Percentiles rank a stretch among this genome's conserved stretches.
Evolutionary conservation across 148 eudicot species (phyloP).

Genomic region (Bassia scoparia): DNA sequence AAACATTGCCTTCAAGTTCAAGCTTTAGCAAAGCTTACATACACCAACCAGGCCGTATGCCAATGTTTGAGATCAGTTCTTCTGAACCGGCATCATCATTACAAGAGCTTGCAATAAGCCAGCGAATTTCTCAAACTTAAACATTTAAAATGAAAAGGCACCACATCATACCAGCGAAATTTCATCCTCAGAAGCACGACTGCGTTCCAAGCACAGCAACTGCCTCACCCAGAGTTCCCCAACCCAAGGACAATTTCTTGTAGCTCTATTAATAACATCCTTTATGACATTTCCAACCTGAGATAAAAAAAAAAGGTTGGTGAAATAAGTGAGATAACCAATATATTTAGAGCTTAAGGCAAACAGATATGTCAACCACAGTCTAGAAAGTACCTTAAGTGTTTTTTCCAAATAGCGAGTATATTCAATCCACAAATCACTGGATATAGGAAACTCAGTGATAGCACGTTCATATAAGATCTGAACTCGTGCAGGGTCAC

Average conservation of each 20-base stretch:
- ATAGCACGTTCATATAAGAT: constrained; percentile 84
- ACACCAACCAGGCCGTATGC: constrained; percentile 1
- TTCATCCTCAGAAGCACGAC: constrained; percentile 72
- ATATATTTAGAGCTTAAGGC: neutral
- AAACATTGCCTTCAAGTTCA: neutral
- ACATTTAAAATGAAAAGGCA: neutral
- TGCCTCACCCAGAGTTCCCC: constrained; percentile 88
- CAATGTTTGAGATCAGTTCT: neutral
- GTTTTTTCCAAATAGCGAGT: constrained; percentile 77
- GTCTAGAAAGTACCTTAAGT: constrained; percentile 54
- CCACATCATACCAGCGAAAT: constrained; percentile 52
- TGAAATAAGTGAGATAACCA: neutral
- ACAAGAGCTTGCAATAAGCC: neutral
- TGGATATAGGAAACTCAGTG: constrained; percentile 68
- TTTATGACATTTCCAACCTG: constrained; percentile 59
- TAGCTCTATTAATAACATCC: constrained; percentile 58
- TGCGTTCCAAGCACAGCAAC: constrained; percentile 77
- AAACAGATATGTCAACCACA: constrained; percentile 12
- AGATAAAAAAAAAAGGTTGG: constrained; percentile 7
- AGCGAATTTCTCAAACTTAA: neutral
- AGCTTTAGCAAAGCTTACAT: neutral
- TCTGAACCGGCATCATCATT: neutral
- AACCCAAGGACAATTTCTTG: constrained; percentile 87
- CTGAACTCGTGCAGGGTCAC: constrained; percentile 88
- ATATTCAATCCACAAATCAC: constrained; percentile 89